phyloP scores from a whole-genome alignment of 2,329 filamentous ascomycete species.

The Claviceps arundinis region DNA sequence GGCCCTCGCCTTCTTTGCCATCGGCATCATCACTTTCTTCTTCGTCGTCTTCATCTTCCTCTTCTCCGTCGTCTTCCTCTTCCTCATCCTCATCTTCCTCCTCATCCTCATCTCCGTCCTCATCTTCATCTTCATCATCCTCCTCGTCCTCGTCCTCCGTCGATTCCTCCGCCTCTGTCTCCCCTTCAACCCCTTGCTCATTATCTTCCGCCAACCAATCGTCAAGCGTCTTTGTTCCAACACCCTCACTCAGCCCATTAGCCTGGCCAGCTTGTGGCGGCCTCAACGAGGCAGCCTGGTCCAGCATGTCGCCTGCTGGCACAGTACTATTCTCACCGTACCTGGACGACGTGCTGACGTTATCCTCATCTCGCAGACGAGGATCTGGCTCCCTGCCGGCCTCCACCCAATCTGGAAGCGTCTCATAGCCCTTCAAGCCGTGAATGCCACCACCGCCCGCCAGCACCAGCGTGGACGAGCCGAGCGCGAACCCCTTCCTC shows the following conservation, averaged over 20 bases:
- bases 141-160: conserved; percentile 37
- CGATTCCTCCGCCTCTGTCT: conserved; percentile 38
- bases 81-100: conserved; percentile 39
- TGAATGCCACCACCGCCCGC: conserved; percentile 62
- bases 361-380: conserved; percentile 50
- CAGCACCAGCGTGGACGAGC: conserved; percentile 74
- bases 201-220: conserved; percentile 78
- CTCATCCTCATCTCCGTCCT: conserved; percentile 37
- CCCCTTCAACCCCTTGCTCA: conserved; percentile 38
- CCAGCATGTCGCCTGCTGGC: conserved; percentile 51
- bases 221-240: conserved; percentile 67
- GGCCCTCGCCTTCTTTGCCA: conserved; percentile 29
- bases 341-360: conserved; percentile 13
- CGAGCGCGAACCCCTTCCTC: conserved; percentile 63
- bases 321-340: conserved; percentile 25
- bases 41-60: conserved; percentile 21
- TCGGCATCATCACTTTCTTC: conserved; percentile 31
- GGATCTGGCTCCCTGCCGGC: conserved; percentile 69
- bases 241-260: conserved; percentile 39
- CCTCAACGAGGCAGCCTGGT: conserved; percentile 33
- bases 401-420: conserved; percentile 73
- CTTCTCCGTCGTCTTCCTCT: not conserved
- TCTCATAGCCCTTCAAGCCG: conserved; percentile 64
- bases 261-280: conserved; percentile 25
- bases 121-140: conserved; percentile 25